A percentile compares a stretch with the other conserved stretches of the same genome.
Conservation (phyloP, 1,139 yeast species). For the Protomyces arabidopsidicola region DNA sequence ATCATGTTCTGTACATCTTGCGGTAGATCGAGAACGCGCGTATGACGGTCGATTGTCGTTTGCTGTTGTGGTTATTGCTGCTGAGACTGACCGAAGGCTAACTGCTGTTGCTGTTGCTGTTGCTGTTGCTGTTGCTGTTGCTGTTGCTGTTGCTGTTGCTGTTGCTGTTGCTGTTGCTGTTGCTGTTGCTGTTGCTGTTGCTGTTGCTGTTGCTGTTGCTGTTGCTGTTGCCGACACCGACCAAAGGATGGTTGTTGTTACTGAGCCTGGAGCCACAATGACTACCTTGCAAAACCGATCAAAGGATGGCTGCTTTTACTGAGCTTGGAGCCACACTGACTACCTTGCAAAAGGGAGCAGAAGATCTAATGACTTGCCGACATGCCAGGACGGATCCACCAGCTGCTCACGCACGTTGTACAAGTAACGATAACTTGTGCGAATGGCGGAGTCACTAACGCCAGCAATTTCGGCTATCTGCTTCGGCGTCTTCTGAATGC, state of each 20-base stretch:
- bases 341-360: constrained; percentile 15
- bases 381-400: constrained; percentile 22
- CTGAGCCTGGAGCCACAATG: too few species aligned
- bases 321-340: too few species aligned
- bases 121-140: constrained; percentile 3
- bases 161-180: background rate
- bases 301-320: constrained; percentile 28
- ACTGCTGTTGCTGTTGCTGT: background rate
- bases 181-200: background rate
- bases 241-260: too few species aligned
- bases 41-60: constrained; percentile 63
- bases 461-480: constrained; percentile 93
- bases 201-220: constrained; percentile 26
- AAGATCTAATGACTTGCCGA: constrained; percentile 12
- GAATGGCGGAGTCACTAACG: constrained; percentile 95
- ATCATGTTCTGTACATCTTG: constrained; percentile 67
- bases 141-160: too few species aligned
- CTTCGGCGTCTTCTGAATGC: constrained; percentile 58
- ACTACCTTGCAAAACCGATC: too few species aligned
- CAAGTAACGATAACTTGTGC: constrained; percentile 81
- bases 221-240: constrained; percentile 7
- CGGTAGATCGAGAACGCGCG: constrained; percentile 83
- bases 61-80: constrained; percentile 10
- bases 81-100: background rate
- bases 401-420: constrained; percentile 42